Conservation (phyloP, 2,329 filamentous ascomycete genomes). For the Xylaria sp. region DNA sequence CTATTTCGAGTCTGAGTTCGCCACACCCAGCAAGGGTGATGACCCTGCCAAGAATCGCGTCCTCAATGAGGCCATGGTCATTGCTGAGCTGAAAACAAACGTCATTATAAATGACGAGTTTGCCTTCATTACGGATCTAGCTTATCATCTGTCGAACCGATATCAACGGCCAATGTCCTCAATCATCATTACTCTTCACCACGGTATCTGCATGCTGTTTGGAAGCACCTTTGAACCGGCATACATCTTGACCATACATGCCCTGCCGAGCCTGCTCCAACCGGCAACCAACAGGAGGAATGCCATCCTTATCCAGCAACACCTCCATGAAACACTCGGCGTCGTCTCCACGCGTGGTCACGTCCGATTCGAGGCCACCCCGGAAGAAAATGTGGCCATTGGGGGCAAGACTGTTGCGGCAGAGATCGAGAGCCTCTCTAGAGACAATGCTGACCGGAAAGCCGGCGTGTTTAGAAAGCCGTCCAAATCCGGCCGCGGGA, state of each 20-base stretch:
- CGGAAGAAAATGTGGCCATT: constrained; percentile 77
- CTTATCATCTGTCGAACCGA: constrained; percentile 76
- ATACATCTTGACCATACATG: constrained; percentile 80
- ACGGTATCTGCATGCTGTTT: constrained; percentile 79
- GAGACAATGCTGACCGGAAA: constrained; percentile 50
- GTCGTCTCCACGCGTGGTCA: constrained; percentile 75
- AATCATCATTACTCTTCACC: constrained; percentile 80
- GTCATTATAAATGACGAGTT: constrained; percentile 76
- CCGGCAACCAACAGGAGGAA: constrained; percentile 84
- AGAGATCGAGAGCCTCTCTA: constrained; percentile 69
- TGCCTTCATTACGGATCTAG: constrained; percentile 78
- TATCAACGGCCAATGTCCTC: constrained; percentile 80
- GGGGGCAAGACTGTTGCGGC: constrained; percentile 76
- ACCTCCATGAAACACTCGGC: constrained; percentile 76
- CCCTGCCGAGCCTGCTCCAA: constrained; percentile 74
- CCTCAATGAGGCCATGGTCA: constrained; percentile 66
- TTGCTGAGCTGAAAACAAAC: constrained; percentile 73
- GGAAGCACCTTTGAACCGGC: constrained; percentile 81
- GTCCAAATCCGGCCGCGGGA: constrained; percentile 44
- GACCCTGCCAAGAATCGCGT: constrained; percentile 59
- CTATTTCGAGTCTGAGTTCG: constrained; percentile 61
- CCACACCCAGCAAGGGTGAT: constrained; percentile 47
- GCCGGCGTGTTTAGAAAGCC: constrained; percentile 39
- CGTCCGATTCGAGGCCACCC: constrained; percentile 75
- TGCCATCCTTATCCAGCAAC: constrained; percentile 78